Base-by-base conservation (phyloP, 169 alveolate genomes). In the Cryptosporidium viatorum region DNA sequence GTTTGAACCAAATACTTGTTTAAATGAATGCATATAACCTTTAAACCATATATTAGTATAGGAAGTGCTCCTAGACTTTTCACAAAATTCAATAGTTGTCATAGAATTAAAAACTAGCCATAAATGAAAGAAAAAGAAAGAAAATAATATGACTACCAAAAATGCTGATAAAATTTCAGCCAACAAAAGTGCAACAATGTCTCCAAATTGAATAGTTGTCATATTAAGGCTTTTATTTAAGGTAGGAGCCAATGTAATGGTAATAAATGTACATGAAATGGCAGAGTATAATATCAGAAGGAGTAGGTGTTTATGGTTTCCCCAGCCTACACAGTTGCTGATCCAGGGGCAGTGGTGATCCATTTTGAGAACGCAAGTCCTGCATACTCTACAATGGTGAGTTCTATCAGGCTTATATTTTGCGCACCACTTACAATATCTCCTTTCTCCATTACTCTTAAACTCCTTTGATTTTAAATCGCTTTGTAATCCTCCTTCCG, bases 341-440 rank as follows among this genome's bases (percentile, higher is more conserved):
- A 94, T 95, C 98, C 98, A 96, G 21, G 97, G 98, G 67, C 98
- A 96, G 86, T 96, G 98, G 59, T 96, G 98, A 92, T 96, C 98
- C 98, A 96, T 96, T 91, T 94, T 95, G 55, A 96, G 89, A 45
- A 96, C 96, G 67, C 98, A 96, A 21, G 85, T 86, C 26, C 94
- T 92, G 59, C 97, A 94, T n/a, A 93, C 95, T 7, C 97, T 92
- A 84, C 84, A 92, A 85, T 92, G 97, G 70, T 93, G 96, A 43
- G 96, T 86, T 60, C 95, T 73, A 86, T 93, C 95, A 33, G 96
- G 96, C 84, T 93, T 94, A 74, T 73, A 93, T 52, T 86, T 91
- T 71, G 91, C 85, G 39, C 96, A 93, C 96, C 96, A 92, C 85
- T 92, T 93, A 74, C 96, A 93, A 45, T 84, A 74, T 37, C 96